Evolutionary conservation across 2,329 filamentous ascomycete species (phyloP), one percentile per base, ranked within the genome.

Genomic region (Teratosphaeriaceae sp.): DNA sequence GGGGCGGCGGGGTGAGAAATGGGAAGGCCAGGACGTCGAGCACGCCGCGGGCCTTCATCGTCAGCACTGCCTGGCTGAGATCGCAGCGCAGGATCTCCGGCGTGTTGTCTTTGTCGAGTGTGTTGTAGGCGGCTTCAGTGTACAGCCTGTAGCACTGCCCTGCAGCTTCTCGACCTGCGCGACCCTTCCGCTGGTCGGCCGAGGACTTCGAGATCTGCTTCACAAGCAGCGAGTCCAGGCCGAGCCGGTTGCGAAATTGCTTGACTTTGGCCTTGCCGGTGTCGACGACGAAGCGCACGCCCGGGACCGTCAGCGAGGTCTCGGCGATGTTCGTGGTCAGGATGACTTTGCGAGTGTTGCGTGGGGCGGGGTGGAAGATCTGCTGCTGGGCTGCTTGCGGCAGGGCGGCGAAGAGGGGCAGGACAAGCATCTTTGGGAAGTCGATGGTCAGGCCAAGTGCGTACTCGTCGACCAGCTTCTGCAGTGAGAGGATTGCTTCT

Each of bases 271-370:
- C 11, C 50, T 67, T 72, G 38, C 73, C 73, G 13, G 62, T 59
- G 46, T 76, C 73, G 24, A 76, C 58, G 2, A 76, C 70, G 51
- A 67, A 69, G 42, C 65, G 65, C 16, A 76, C 70, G 46, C 75
- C 72, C 7, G 71, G 65, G n/a, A 75, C 67, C 5, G 72, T 75
- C 30, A 75, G 57, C 3, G 68, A 72, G 0, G 70, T 73, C 51
- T 75, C 73, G 5, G 70, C 71, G 44, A 75, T 70, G 42, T 73
- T 72, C 0, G 72, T 75, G 3, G 70, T 63, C 7, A 76, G 56
- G 24, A 76, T 70, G 23, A 76, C 65, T 47, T 72, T 71, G 33
- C 73, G 65, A 36, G 64, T 65, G 13, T 67, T 69, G 16, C 47
- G 39, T 2, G 67, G 63, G 2, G 67, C 50, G 2, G 59, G 53